Evolutionary conservation across 768 basidiomycete species (phyloP), one percentile per base, ranked within the genome.

Genomic region (Psilocybe subaeruginosa): DNA sequence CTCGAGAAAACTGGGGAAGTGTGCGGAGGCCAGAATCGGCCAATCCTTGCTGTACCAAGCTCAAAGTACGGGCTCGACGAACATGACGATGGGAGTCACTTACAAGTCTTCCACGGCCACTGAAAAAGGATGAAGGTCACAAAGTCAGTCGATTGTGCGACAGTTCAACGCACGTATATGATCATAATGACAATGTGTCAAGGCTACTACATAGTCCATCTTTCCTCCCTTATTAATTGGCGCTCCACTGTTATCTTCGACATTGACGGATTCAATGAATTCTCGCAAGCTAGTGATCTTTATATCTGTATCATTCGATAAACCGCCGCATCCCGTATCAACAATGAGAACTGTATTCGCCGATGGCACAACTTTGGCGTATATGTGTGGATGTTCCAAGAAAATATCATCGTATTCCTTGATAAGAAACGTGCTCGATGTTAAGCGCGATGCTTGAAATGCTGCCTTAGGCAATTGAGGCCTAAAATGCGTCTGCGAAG

Each of bases 131-230:
- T 62, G 50, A 54, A 58, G 29, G 17, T 17, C 31, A 9, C 19
- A 49, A 14, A 37, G 46, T 17, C 12, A 45, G 23, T 35, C 17
- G 16, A n/a, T 29, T 29, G n/a, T 14, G 5, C 4, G 17, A 3
- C 9, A 41, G 54, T 23, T n/a, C 47, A 45, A 76, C 83, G 54
- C 68, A 85, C 84, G 72, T 37, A 86, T 86, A 63, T 85, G 84
- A 64, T 86, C 85, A 63, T 83, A 85, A 62, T 86, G 85, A 59
- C 83, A 84, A 66, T 85, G 84, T 9, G 78, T 84, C 45, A 78
- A 71, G 19, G 81, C 80, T 8, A 85, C 76, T 39, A 83, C 66
- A 60, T 86, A 86, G 39, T 68, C 66, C 76, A 81, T 67, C 49
- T 60, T 66, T 8, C 78, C 77, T 2, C 66, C 72, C 46, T 70